These are phyloP conservation scores for Astrocystis sublimbata DNA, from an alignment of 495 filamentous ascomycete genomes.

Conservation along the genomic window DNA sequence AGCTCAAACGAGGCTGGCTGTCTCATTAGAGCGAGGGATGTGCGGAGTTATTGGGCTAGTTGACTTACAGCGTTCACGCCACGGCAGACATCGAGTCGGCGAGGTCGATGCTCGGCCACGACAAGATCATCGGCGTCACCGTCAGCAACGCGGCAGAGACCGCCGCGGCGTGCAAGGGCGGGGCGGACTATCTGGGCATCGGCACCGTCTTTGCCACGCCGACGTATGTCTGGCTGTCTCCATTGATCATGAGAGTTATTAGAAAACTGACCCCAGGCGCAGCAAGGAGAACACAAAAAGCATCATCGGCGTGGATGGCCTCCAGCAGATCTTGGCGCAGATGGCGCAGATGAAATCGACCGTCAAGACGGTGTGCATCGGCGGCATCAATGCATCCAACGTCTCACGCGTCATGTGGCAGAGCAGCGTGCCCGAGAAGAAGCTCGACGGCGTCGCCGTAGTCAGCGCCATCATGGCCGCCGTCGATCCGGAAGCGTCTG, in stretches of 20 bases:
- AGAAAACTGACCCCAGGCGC: slow-evolving; percentile 8
- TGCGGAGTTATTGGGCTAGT: slow-evolving; percentile 23
- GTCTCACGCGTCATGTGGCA: slow-evolving; percentile 71
- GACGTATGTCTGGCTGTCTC: slow-evolving; percentile 54
- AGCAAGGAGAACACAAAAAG: slow-evolving; percentile 75
- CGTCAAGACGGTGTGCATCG: slow-evolving; percentile 73
- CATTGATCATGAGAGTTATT: neutral
- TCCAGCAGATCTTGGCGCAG: slow-evolving; percentile 64
- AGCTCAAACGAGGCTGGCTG: neutral
- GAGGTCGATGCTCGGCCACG: slow-evolving; percentile 68
- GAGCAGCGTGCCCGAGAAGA: slow-evolving; percentile 50
- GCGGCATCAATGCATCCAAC: slow-evolving; percentile 82
- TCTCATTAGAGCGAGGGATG: neutral
- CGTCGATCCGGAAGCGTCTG: slow-evolving; percentile 60
- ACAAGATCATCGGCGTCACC: slow-evolving; percentile 69
- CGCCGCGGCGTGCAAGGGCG: slow-evolving; percentile 61
- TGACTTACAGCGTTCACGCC: neutral
- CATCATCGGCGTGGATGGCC: slow-evolving; percentile 80
- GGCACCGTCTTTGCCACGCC: slow-evolving; percentile 83
- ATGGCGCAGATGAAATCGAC: slow-evolving; percentile 47
- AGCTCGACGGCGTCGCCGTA: slow-evolving; percentile 78
- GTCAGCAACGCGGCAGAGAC: slow-evolving; percentile 70
- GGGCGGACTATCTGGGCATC: slow-evolving; percentile 86
- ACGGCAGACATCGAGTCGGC: slow-evolving; percentile 61
- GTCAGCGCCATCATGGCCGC: slow-evolving; percentile 87